Percentiles rank a stretch among this genome's conserved stretches.
Evolutionary conservation across 257 asterid genomes (phyloP).

Genomic region (Capsicum rhomboideum): DNA sequence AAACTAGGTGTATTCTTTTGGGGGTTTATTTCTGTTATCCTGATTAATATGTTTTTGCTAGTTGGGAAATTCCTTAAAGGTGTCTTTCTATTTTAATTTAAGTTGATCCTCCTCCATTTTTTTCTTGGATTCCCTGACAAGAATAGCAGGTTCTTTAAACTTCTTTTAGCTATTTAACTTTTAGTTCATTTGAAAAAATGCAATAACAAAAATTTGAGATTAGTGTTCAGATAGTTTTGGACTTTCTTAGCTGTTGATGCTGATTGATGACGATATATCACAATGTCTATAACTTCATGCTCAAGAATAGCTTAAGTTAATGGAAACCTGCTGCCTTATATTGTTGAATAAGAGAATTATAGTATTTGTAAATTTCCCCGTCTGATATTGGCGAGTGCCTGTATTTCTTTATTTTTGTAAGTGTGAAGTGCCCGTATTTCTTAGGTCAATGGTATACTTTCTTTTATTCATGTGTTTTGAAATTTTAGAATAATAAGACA

Average conservation of each 20-base stretch:
- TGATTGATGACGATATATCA: not conserved
- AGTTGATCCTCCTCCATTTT: not conserved
- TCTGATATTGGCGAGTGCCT: not conserved
- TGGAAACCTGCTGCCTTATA: not conserved
- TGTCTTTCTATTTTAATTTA: not conserved
- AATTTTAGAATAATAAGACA: not conserved
- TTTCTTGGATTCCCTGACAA: not conserved
- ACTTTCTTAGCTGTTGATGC: not conserved
- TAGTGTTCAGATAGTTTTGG: not conserved
- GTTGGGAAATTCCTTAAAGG: not conserved
- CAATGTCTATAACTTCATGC: not conserved
- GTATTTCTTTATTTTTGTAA: not conserved
- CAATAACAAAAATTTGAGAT: not conserved
- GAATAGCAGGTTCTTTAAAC: not conserved
- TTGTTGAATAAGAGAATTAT: not conserved
- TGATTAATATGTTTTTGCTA: not conserved
- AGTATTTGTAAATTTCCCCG: not conserved
- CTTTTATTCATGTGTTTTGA: not conserved
- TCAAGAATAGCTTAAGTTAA: not conserved
- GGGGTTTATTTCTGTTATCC: not conserved
- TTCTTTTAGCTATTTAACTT: not conserved
- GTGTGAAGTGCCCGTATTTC: not conserved
- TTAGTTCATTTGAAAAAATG: not conserved
- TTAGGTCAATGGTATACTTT: not conserved
- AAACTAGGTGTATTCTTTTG: not conserved